Conservation (phyloP, 2,329 filamentous ascomycete species). For the Penicillium brevicompactum region DNA sequence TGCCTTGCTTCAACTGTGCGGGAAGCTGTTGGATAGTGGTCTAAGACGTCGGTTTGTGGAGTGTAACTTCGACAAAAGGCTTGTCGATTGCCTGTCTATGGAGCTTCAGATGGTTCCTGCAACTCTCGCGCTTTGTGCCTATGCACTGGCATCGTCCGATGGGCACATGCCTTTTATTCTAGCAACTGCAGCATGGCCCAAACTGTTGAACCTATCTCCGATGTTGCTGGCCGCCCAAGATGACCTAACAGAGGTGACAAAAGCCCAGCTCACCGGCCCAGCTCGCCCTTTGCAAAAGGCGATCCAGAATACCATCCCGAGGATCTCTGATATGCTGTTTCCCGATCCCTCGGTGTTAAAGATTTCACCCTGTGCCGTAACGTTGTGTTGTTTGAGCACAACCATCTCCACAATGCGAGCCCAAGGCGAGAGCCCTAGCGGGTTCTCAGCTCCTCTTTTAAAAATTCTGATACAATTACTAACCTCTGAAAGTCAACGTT, state of each 20-base stretch:
- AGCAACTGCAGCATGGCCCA: slow-evolving; percentile 33
- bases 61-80: slow-evolving; percentile 68
- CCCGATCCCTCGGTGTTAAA: slow-evolving; percentile 16
- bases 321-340: slow-evolving; percentile 29
- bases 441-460: slow-evolving; percentile 31
- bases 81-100: slow-evolving; percentile 64
- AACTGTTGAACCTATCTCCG: slow-evolving; percentile 32
- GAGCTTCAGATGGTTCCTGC: slow-evolving; percentile 56
- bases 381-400: slow-evolving; percentile 36
- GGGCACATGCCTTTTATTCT: slow-evolving; percentile 31
- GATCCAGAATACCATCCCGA: slow-evolving; percentile 29
- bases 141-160: slow-evolving; percentile 31
- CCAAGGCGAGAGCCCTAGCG: slow-evolving; percentile 29
- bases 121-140: slow-evolving; percentile 37
- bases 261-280: slow-evolving; percentile 24
- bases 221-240: slow-evolving; percentile 31
- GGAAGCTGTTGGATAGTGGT: slow-evolving; percentile 50
- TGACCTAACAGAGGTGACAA: slow-evolving; percentile 29
- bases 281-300: slow-evolving; percentile 34
- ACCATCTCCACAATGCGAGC: slow-evolving; percentile 36
- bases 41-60: slow-evolving; percentile 64
- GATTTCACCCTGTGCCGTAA: slow-evolving; percentile 36
- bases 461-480: slow-evolving; percentile 34
- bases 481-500: slow-evolving; percentile 12
- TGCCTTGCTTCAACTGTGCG: slow-evolving; percentile 58